Percentiles rank a stretch among this genome's conserved stretches.
These are phyloP conservation scores for Aspergillus asperescens DNA, from an alignment of 495 filamentous ascomycete genomes.

Conservation along the genomic window DNA sequence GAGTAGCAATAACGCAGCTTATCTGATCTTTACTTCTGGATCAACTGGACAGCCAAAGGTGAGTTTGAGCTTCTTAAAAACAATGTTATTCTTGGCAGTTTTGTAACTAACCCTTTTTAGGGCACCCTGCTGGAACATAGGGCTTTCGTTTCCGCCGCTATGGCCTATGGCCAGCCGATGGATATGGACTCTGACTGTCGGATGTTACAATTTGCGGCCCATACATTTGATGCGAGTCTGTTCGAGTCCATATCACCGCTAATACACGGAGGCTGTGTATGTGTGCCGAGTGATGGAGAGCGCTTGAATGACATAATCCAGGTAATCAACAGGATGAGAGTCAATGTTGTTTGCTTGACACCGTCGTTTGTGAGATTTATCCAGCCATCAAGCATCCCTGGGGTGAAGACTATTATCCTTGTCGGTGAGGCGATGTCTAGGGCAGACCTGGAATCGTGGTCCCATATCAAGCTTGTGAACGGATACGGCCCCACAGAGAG, in stretches of 20 bases:
- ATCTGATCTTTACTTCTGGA: constrained; percentile 47
- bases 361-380: constrained; percentile 50
- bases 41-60: constrained; percentile 51
- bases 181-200: constrained; percentile 27
- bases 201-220: constrained; percentile 48
- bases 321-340: constrained; percentile 42
- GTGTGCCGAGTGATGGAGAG: constrained; percentile 47
- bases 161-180: constrained; percentile 40
- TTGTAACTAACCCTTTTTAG: constrained; percentile 15
- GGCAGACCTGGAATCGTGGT: constrained; percentile 50
- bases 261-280: constrained; percentile 42
- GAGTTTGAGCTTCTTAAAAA: no score
- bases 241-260: constrained; percentile 39
- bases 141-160: constrained; percentile 38
- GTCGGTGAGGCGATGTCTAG: constrained; percentile 54
- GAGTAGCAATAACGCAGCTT: constrained; percentile 35
- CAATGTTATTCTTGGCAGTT: no score
- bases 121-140: constrained; percentile 46
- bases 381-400: constrained; percentile 40
- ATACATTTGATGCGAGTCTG: constrained; percentile 50
- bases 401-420: constrained; percentile 41
- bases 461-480: constrained; percentile 49
- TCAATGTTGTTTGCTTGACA: constrained; percentile 45
- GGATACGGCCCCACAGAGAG: constrained; percentile 55
- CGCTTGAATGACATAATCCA: constrained; percentile 45